These are phyloP conservation scores for Botrytis squamosa DNA, from an alignment of 2,329 filamentous ascomycete genomes.

Conservation along the genomic window DNA sequence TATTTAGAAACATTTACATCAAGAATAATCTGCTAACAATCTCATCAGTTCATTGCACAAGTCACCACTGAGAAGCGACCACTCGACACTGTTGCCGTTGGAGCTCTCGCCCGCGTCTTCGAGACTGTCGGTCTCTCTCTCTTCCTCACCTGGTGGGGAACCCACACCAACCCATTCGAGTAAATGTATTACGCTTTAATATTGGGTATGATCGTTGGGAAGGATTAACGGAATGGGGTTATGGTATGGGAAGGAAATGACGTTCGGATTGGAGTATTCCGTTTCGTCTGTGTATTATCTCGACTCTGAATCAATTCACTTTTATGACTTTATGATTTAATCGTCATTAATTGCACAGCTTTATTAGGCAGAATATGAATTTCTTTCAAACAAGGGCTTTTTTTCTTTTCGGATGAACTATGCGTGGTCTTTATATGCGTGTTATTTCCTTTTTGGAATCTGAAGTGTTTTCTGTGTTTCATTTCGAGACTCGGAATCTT, in stretches of 20 bases:
- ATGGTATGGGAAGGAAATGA: slow-evolving; percentile 11
- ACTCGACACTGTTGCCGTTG: slow-evolving; percentile 84
- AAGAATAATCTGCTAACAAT: slow-evolving; percentile 6
- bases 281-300: slow-evolving; percentile 22
- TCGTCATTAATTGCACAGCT: slow-evolving; percentile 2
- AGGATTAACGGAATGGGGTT: slow-evolving; percentile 9
- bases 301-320: slow-evolving; percentile 10
- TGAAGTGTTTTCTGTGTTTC: not conserved
- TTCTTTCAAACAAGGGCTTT: not conserved
- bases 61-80: slow-evolving; percentile 89
- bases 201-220: not conserved
- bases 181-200: slow-evolving; percentile 28
- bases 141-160: slow-evolving; percentile 97
- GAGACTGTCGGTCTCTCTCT: slow-evolving; percentile 91
- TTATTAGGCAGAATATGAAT: not conserved
- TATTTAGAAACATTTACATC: not conserved
- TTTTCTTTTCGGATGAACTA: not conserved
- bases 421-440: not conserved
- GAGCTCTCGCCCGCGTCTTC: slow-evolving; percentile 77
- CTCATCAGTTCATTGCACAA: slow-evolving; percentile 75
- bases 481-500: not conserved
- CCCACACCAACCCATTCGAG: slow-evolving; percentile 84
- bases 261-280: slow-evolving; percentile 12
- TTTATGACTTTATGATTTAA: slow-evolving; percentile 17
- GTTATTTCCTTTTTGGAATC: not conserved